Percentiles rank a stretch among this genome's conserved stretches.
Evolutionary conservation across 2,329 filamentous ascomycete species (phyloP).

Genomic region (Colletotrichum sp.): DNA sequence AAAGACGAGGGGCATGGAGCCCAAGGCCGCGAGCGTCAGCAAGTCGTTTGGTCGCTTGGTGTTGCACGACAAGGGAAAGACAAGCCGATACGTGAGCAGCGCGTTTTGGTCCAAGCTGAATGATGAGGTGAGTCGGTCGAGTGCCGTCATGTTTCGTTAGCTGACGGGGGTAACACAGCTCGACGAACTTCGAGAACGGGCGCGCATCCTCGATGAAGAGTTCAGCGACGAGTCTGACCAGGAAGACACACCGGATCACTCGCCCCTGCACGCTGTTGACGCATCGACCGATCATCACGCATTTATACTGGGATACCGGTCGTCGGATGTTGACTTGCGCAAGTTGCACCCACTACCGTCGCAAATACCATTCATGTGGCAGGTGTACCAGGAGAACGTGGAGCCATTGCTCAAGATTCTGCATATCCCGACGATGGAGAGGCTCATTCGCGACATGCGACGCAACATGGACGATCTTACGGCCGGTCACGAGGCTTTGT

Average conservation of each 20-base stretch:
- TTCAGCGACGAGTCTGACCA: slow-evolving; percentile 62
- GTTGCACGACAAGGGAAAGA: slow-evolving; percentile 70
- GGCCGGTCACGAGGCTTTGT: slow-evolving; percentile 62
- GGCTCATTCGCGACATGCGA: slow-evolving; percentile 65
- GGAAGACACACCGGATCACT: slow-evolving; percentile 59
- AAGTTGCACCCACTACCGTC: slow-evolving; percentile 69
- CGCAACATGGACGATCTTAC: slow-evolving; percentile 63
- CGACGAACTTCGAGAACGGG: slow-evolving; percentile 47
- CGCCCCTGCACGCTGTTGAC: slow-evolving; percentile 37
- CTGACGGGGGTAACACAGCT: slow-evolving; percentile 33
- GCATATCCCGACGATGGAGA: slow-evolving; percentile 71
- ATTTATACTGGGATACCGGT: slow-evolving; percentile 77
- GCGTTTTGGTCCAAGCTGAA: slow-evolving; percentile 79
- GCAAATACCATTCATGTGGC: slow-evolving; percentile 72
- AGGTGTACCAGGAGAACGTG: slow-evolving; percentile 74
- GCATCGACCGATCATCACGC: slow-evolving; percentile 64
- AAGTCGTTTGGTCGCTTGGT: slow-evolving; percentile 72
- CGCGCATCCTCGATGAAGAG: slow-evolving; percentile 42
- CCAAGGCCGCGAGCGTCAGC: slow-evolving; percentile 35
- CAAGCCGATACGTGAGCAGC: slow-evolving; percentile 76
- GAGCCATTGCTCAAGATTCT: slow-evolving; percentile 75
- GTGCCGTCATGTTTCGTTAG: slow-evolving; percentile 21
- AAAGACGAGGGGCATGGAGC: slow-evolving; percentile 12
- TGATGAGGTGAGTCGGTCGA: slow-evolving; percentile 63
- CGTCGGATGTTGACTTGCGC: slow-evolving; percentile 70